Base-by-base conservation (phyloP, 169 alveolate genomes). In the Cryptosporidium baileyi region DNA sequence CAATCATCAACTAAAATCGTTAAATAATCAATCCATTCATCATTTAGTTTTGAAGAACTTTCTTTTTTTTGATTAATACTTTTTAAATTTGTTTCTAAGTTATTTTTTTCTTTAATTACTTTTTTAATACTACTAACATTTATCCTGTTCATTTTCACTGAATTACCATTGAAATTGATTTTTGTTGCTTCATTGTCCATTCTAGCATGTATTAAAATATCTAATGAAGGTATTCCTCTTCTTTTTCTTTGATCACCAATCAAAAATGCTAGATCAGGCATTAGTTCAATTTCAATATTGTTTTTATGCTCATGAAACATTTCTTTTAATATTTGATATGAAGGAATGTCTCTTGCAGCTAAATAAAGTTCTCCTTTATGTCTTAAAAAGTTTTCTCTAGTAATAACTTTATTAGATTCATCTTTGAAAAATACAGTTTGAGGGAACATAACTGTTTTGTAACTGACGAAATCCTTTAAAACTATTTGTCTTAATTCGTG, bases 231-330 rank as follows among this genome's bases (percentile, higher is more conserved):
- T 40, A 74, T 74, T 0, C 85, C 85, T 57, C 74, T 74, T 28
- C 74, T 74, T 40, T 74, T 74, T 24, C 85, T 74, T 74, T 74
- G 85, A 36, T 74, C 85, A 36, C 85, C 85, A 52, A 74, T 74
- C 24, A 74, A 22, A 57, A 74, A 74, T 54, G 85, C 85, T 36
- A 74, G 22, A 38, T 74, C 85, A 7, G 85, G 85, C 13, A 74
- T 11, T 32, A 74, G n/a, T 32, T 51, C 57, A 5, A 57, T 9
- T 32, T 36, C 47, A 8, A 74, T 74, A 9, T 65, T 17, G 34
- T 32, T 61, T 1, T 36, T 74, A 3, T 15, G 4, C 1, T 74
- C 41, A 3, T 38, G 24, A 44, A 74, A 74, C 85, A 74, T 74
- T 51, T 74, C 67, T 13, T 41, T 28, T 57, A 74, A 19, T n/a